phyloP scores from a whole-genome alignment of 2,329 filamentous ascomycete genomes.

The Rachicladosporium sp. region DNA sequence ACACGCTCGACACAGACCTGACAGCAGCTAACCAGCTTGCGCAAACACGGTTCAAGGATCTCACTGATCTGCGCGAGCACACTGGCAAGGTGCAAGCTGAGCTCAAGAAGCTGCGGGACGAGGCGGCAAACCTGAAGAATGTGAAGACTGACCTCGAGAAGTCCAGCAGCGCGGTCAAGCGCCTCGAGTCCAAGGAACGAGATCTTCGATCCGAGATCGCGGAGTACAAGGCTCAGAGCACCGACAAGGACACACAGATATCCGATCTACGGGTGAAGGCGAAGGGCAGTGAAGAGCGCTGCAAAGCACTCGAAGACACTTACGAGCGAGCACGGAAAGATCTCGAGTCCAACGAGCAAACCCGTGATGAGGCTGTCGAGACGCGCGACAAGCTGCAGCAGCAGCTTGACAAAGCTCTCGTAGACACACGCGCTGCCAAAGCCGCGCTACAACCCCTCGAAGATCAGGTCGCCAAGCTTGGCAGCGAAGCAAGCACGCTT shows the following conservation, averaged over 20 bases:
- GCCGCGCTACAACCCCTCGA: slow-evolving; percentile 61
- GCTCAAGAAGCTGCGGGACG: slow-evolving; percentile 62
- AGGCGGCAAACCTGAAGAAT: slow-evolving; percentile 61
- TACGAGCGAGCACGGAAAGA: slow-evolving; percentile 64
- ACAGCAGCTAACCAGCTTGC: slow-evolving; percentile 77
- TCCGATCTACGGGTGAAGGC: slow-evolving; percentile 68
- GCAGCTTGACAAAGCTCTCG: slow-evolving; percentile 59
- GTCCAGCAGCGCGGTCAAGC: slow-evolving; percentile 52
- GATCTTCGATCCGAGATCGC: slow-evolving; percentile 66
- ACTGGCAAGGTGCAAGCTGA: slow-evolving; percentile 80
- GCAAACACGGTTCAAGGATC: slow-evolving; percentile 74
- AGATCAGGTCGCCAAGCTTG: slow-evolving; percentile 56
- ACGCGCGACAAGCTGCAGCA: slow-evolving; percentile 56
- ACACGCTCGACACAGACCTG: slow-evolving; percentile 66
- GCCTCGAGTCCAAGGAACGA: slow-evolving; percentile 70
- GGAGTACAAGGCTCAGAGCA: slow-evolving; percentile 54
- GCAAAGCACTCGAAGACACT: slow-evolving; percentile 66
- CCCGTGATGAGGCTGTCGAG: slow-evolving; percentile 66
- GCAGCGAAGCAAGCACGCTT: slow-evolving; percentile 53
- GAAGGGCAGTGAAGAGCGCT: slow-evolving; percentile 57
- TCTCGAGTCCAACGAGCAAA: slow-evolving; percentile 62
- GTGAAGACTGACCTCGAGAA: slow-evolving; percentile 62
- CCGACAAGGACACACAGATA: slow-evolving; percentile 67
- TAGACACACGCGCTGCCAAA: slow-evolving; percentile 50
- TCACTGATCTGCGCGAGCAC: slow-evolving; percentile 66